Base-by-base conservation (phyloP, 1,284 basidiomycete genomes). In the Coniferiporia sulphurascens region DNA sequence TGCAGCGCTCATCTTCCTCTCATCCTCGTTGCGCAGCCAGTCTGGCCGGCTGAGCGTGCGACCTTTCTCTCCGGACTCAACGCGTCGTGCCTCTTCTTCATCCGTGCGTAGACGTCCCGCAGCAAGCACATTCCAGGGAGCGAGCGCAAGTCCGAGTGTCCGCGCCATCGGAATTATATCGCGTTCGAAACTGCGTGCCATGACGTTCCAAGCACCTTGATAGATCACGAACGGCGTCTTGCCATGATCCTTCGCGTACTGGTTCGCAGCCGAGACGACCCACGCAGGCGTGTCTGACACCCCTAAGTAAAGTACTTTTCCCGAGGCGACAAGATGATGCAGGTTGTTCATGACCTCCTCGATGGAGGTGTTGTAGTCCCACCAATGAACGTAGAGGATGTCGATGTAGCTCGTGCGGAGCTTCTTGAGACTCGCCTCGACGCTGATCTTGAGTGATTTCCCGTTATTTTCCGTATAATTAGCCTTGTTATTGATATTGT, bases 251-350 rank as follows among this genome's bases (percentile, higher is more conserved):
- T 67, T 12, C 15, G 63, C 63, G 38, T 60, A 64, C 35, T 62
- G 62, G 49, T 64, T 62, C 27, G 63, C 62, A 22, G 56, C 55
- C 12, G 54, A 41, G 15, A 63, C 62, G 41, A 63, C 49, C 62
- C 62, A 64, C 4, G 63, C 63, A 4, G 72, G 72, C 46, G 68
- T 72, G 58, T 73, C 70, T 6, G 49, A 52, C 13, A 36, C 46
- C 12, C 51, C 56, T 22, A 78, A 68, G 59, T 79, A 78, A 0
- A 79, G 67, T 0, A 78, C 77, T 44, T 78, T 77, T 17, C 77
- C 74, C 17, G 67, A 64, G 27, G 66, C 65, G 34, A 79, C 73
- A 15, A 78, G 67, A 19, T 63, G 65, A 63, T 80, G 73, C 38
- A 41, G 38, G 38, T 41, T 41, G 38, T 41, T 15, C 38, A 41